phyloP scores from a whole-genome alignment of 805 yeast species.

The Metahyphopichia silvanorum region DNA sequence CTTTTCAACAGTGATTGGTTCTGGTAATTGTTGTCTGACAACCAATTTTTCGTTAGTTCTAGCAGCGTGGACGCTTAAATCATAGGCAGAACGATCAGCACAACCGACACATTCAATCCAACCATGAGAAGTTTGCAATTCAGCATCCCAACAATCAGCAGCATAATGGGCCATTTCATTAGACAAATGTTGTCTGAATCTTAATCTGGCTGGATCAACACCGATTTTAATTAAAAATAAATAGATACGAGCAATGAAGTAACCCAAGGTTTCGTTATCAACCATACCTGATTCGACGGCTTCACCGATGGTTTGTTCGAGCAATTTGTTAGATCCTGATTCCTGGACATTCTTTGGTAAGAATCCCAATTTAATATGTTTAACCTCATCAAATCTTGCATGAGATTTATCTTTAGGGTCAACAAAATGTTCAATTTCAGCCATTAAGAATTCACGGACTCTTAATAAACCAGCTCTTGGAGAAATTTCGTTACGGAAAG shows the following conservation, averaged over 20 bases:
- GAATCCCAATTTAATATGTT: constrained; percentile 69
- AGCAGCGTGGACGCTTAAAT: constrained; percentile 90
- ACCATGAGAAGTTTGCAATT: constrained; percentile 91
- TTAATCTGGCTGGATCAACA: constrained; percentile 74
- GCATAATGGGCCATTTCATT: constrained; percentile 99
- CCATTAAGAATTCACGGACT: constrained; percentile 98
- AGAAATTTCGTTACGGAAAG: constrained; percentile 97
- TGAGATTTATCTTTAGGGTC: constrained; percentile 89
- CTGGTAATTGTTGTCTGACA: constrained; percentile 85
- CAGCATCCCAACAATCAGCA: constrained; percentile 99
- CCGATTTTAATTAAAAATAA: constrained; percentile 84
- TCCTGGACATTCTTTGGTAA: constrained; percentile 87
- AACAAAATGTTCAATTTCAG: constrained; percentile 97
- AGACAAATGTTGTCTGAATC: constrained; percentile 98
- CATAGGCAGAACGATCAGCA: constrained; percentile 99
- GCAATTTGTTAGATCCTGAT: constrained; percentile 71
- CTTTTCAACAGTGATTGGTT: constrained; percentile 78
- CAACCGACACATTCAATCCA: constrained; percentile 99
- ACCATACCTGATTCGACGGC: constrained; percentile 87
- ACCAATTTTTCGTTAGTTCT: constrained; percentile 93
- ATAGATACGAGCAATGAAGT: constrained; percentile 92
- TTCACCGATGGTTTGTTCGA: constrained; percentile 74
- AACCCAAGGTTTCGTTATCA: constrained; percentile 96
- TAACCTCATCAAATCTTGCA: constrained; percentile 72
- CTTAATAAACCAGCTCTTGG: constrained; percentile 97